Conservation (phyloP, 306 rosid species). For the Astragalus membranaceus region DNA sequence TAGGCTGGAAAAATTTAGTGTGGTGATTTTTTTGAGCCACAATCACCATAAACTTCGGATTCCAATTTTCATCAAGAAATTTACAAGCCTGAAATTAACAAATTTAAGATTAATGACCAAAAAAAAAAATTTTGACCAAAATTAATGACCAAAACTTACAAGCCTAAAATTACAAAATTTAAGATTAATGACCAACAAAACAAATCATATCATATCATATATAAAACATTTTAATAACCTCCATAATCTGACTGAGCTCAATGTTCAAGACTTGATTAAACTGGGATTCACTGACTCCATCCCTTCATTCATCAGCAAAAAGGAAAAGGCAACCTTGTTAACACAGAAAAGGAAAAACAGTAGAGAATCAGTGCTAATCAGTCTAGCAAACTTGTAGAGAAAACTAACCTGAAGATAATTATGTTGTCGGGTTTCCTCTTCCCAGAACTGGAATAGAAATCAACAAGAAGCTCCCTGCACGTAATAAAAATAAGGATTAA, state of each 20-base stretch:
- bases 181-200: background rate
- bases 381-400: background rate
- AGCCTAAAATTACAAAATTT: constrained; percentile 31
- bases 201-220: too few relatives aligned
- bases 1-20: constrained; percentile 75
- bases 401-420: constrained; percentile 70
- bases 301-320: constrained; percentile 40
- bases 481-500: background rate
- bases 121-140: too few relatives aligned
- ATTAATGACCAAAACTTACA: constrained; percentile 44
- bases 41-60: constrained; percentile 75
- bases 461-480: constrained; percentile 74
- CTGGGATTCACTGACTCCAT: constrained; percentile 92
- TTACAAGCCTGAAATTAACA: constrained; percentile 58
- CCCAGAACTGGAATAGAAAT: constrained; percentile 70
- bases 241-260: constrained; percentile 71
- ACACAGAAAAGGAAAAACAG: background rate
- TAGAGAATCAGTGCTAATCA: background rate
- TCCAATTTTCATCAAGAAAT: constrained; percentile 75
- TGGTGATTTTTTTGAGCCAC: constrained; percentile 93
- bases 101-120: background rate
- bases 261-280: constrained; percentile 83
- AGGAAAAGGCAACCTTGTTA: background rate
- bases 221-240: constrained; percentile 46
- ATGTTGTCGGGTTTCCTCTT: constrained; percentile 73